Base-by-base conservation (phyloP, 2,329 filamentous ascomycete genomes). In the Fusarium dimerum region DNA sequence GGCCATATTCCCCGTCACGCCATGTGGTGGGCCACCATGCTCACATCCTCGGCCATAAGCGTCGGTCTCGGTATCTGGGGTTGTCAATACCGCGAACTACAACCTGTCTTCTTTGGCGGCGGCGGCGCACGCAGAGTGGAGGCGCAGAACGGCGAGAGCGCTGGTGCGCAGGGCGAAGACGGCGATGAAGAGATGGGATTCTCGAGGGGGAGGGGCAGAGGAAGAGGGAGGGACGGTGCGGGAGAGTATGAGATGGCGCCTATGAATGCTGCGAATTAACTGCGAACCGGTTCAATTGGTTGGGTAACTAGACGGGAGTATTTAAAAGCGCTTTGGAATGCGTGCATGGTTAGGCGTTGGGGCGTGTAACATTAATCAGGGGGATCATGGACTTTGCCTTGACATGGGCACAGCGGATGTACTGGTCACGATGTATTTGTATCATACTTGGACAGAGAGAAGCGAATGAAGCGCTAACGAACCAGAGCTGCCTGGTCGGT, bases 11-110 rank as follows among this genome's bases (percentile, higher is more conserved):
- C 94, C 2, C 79, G 81, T 10, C 87, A 93, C 70, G 74, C 85
- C 58, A 87, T 95, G 65, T 99, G 94, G 94, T 99, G 94, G 93
- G 76, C 76, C 51, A 73, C 78, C 59, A 82, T 83, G 78, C 60
- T 69, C 11, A 66, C 64, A 13, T 82, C 80, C 2, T 73, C 76
- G 40, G 73, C 70, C 5, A 50, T 78, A 3, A 74, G 76, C 30
- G 72, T 80, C 9, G 83, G 78, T 43, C 76, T 94, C 2, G 92
- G 90, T 5, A 87, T 95, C 38, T 97, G 93, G 90, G 90, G 87
- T 3, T 97, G 93, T 69, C 90, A 87, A 66, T 95, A 92, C 79
- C 82, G 93, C 55, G 94, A 99, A 73, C 76, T 99, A 50, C 82
- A 85, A 66, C 93, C 94, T 11, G 95, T 97, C 63, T 87, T 84